Evolutionary conservation across 2,329 filamentous ascomycete genomes (phyloP).

Genomic region (Colletotrichum trifolii): DNA sequence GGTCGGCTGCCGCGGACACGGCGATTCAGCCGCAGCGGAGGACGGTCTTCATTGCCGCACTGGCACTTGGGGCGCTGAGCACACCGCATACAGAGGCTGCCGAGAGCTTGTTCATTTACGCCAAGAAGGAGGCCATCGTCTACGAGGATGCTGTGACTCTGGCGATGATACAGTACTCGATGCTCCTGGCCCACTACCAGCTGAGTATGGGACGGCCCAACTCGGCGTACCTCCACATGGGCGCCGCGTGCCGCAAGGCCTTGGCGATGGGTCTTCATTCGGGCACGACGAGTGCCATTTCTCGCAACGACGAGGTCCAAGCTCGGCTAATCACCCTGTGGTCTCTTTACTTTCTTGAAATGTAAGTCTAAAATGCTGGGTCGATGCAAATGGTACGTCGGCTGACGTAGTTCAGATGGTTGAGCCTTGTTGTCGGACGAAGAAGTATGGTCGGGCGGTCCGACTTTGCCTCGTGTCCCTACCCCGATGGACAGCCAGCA

Average conservation of each 20-base stretch:
- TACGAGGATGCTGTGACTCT: conserved; percentile 46
- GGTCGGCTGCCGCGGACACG: conserved; percentile 11
- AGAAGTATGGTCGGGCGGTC: conserved; percentile 26
- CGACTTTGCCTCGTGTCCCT: conserved; percentile 25
- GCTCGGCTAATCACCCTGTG: conserved; percentile 43
- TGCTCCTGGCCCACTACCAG: conserved; percentile 43
- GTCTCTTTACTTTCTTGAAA: conserved; percentile 44
- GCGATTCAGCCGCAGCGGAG: conserved; percentile 39
- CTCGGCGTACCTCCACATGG: conserved; percentile 43
- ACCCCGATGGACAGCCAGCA: conserved; percentile 24
- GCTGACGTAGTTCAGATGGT: conserved; percentile 1
- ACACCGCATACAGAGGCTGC: conserved; percentile 41
- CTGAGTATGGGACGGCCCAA: conserved; percentile 44
- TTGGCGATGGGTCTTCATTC: conserved; percentile 44
- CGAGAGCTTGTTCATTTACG: conserved; percentile 41
- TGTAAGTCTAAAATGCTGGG: conserved; percentile 13
- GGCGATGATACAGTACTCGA: conserved; percentile 44
- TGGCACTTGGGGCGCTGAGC: conserved; percentile 42
- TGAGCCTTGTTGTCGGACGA: conserved; percentile 27
- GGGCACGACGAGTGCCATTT: conserved; percentile 37
- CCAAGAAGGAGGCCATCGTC: conserved; percentile 40
- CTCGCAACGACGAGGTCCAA: conserved; percentile 38
- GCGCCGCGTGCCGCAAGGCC: conserved; percentile 42
- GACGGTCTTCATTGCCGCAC: conserved; percentile 39
- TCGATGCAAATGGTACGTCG: too few relatives aligned